Percentiles rank a stretch among this genome's conserved stretches.
These are phyloP conservation scores for Phytopythium delawarense DNA, from an alignment of 352 stramenopile species.

Conservation along the genomic window DNA sequence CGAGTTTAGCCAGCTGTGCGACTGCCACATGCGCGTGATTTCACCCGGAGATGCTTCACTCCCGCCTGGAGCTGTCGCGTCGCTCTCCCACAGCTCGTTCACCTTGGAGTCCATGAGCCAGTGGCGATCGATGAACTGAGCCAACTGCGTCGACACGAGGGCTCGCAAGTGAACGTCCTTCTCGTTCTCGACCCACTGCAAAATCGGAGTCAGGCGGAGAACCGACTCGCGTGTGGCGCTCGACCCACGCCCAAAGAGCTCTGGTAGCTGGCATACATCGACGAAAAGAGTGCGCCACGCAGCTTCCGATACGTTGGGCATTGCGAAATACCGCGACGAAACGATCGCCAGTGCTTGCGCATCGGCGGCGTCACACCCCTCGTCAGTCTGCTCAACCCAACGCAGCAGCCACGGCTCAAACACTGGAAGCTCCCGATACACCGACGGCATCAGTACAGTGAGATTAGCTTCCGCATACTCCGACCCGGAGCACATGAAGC, in stretches of 20 bases:
- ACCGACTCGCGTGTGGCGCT: neutral
- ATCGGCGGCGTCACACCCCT: neutral
- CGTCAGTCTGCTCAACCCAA: constrained; percentile 1
- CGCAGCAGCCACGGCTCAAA: constrained; percentile 6
- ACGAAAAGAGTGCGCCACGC: constrained; percentile 35
- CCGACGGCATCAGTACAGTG: constrained; percentile 29
- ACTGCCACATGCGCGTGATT: constrained; percentile 13
- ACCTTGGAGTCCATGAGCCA: constrained; percentile 19
- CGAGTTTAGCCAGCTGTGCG: constrained; percentile 34
- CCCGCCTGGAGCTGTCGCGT: neutral
- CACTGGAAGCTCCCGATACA: neutral
- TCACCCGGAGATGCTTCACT: neutral
- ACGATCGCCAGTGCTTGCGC: neutral
- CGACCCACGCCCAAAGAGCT: constrained; percentile 27
- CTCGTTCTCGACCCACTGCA: constrained; percentile 51
- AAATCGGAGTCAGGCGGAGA: constrained; percentile 21
- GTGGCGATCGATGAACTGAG: constrained; percentile 32
- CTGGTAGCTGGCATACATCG: constrained; percentile 31
- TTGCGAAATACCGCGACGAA: neutral
- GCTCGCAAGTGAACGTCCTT: constrained; percentile 22
- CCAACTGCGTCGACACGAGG: constrained; percentile 40
- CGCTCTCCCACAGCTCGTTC: neutral
- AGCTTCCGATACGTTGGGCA: constrained; percentile 9
- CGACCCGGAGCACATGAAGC: constrained; percentile 8
- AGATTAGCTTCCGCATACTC: constrained; percentile 8